Base-by-base conservation (phyloP, 2,329 filamentous ascomycete species). In the Drechslerella coelobrocha region DNA sequence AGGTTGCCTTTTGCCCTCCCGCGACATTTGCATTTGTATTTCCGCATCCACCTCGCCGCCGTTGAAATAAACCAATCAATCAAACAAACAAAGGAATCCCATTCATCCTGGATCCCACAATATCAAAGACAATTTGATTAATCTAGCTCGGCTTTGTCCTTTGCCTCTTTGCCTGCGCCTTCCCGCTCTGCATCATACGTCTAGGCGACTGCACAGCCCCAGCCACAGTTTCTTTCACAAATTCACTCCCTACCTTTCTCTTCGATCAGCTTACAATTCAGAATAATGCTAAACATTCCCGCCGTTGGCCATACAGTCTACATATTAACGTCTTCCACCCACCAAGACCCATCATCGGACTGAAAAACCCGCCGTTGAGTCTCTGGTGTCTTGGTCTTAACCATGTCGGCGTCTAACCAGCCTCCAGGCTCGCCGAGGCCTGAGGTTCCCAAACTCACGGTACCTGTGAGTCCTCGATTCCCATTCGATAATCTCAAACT, bases 341-440 rank as follows among this genome's bases (percentile, higher is more conserved):
- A 60, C 34, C 47, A 37, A 60, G 37, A 41, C 37, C 53, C 43
- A 26, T 43, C 31, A 45, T 17, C 23, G 29, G 4, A 45, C 17
- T 45, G 19, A 45, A 45, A 19, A 45, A 21, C 41, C 10, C 14
- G n/a, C n/a, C n/a, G n/a, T n/a, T 3, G 21, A n/a, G 19, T 8
- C 21, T 19, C 41, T 45, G 5, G 4, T 21, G n/a, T 9, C 4
- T 21, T 5, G 5, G 21, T 45, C 47, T 26, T 26, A 23, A 63
- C 53, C 52, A 71, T 71, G 66, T 63, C 66, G 59, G 47, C 57
- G 21, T 59, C 66, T 19, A 63, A 27, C 43, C 66, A 71, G 29
- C 59, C 65, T 50, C 26, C 54, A 27, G 66, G 66, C 47, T 63
- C 66, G 8, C 66, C 59, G 24, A 63, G 56, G 59, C 66, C 66